phyloP scores from a whole-genome alignment of 2,329 filamentous ascomycete genomes.

The Aureobasidium namibiae region DNA sequence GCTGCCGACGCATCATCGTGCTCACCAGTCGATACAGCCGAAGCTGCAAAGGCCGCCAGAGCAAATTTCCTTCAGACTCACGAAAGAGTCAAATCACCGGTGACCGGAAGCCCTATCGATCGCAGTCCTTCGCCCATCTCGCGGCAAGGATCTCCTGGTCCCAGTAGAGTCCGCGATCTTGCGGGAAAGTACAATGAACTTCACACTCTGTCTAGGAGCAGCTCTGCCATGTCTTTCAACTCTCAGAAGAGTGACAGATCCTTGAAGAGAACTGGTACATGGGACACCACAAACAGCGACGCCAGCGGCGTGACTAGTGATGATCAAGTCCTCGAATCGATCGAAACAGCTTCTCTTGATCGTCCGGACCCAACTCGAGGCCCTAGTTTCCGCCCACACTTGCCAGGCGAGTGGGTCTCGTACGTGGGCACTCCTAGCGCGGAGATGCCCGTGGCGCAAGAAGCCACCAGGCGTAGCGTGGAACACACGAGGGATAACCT shows the following conservation, averaged over 20 bases:
- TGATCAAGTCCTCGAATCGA: not conserved
- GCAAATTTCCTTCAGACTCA: conserved; percentile 26
- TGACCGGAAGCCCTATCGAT: not conserved
- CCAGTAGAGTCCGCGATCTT: conserved; percentile 43
- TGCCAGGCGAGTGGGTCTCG: conserved; percentile 48
- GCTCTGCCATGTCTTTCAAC: conserved; percentile 36
- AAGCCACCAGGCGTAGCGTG: not conserved
- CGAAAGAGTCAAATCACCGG: not conserved
- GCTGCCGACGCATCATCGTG: conserved; percentile 36
- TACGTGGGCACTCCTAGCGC: conserved; percentile 34
- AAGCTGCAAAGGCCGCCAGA: conserved; percentile 23
- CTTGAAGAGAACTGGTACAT: conserved; percentile 18
- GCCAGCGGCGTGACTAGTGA: not conserved
- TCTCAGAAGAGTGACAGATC: conserved; percentile 32
- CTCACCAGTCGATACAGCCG: conserved; percentile 17
- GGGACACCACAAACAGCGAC: conserved; percentile 8
- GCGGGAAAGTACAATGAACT: conserved; percentile 43
- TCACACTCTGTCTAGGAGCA: conserved; percentile 34
- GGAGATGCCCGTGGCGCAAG: conserved; percentile 18
- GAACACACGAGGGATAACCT: conserved; percentile 14
- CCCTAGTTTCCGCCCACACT: conserved; percentile 41
- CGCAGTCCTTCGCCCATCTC: not conserved
- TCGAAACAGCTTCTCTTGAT: not conserved
- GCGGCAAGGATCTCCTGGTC: conserved; percentile 18
- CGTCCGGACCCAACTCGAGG: conserved; percentile 18